Conservation (phyloP, 2,329 filamentous ascomycete genomes). For the Periconia macrospinosa region DNA sequence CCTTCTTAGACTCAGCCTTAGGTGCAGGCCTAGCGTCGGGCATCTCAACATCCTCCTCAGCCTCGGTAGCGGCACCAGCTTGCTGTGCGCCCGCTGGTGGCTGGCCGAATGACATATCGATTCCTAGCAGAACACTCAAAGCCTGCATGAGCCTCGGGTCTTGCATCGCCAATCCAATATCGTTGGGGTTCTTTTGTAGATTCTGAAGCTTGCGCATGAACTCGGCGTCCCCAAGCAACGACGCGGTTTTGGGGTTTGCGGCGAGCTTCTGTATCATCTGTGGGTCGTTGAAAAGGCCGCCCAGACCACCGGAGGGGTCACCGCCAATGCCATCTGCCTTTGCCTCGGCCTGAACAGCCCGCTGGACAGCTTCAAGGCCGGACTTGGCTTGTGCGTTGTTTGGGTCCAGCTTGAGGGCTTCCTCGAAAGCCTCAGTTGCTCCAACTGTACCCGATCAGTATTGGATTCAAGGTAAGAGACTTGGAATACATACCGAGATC, state of each 20-base stretch:
- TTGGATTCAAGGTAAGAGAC: not conserved
- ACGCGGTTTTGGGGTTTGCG: constrained; percentile 88
- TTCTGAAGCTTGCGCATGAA: constrained; percentile 91
- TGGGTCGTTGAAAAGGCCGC: constrained; percentile 92
- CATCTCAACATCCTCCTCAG: constrained; percentile 77
- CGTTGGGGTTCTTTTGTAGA: constrained; percentile 78
- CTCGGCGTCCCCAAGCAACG: constrained; percentile 74
- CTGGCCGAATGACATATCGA: constrained; percentile 79
- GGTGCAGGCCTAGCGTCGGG: constrained; percentile 63
- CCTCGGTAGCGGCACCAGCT: constrained; percentile 48
- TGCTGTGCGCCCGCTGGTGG: constrained; percentile 52
- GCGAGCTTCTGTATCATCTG: constrained; percentile 88
- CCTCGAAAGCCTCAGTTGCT: constrained; percentile 86
- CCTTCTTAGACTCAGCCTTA: constrained; percentile 59
- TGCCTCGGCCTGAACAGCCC: constrained; percentile 81
- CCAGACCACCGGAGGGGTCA: constrained; percentile 76
- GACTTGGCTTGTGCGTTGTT: constrained; percentile 91
- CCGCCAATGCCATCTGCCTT: constrained; percentile 61
- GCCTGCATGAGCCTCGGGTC: constrained; percentile 94
- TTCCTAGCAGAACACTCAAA: constrained; percentile 87
- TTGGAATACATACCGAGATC: constrained; percentile 64
- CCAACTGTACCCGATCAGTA: constrained; percentile 55
- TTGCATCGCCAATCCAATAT: constrained; percentile 76
- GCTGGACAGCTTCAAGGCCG: constrained; percentile 80
- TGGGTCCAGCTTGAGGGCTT: constrained; percentile 91